These are phyloP conservation scores for Echeveria elegans DNA, from an alignment of 164 flowering plant species.

Conservation along the genomic window DNA sequence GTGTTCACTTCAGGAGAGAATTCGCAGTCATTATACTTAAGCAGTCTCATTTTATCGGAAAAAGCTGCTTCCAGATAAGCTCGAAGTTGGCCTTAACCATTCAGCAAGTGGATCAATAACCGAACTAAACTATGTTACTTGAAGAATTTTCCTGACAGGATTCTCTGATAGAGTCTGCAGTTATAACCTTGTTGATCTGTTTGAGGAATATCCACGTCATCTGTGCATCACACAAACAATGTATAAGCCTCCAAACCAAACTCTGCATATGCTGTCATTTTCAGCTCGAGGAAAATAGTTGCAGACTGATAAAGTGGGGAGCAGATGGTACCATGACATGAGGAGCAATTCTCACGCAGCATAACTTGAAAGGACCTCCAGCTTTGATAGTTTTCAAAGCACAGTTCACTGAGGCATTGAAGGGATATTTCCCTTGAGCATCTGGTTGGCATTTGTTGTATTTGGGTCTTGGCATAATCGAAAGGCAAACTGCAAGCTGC, in stretches of 20 bases:
- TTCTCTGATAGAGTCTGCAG: background rate
- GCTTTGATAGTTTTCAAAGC: slow-evolving; percentile 74
- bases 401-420: slow-evolving; percentile 82
- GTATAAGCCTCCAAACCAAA: background rate
- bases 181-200: slow-evolving; percentile 59
- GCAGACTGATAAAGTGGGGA: background rate
- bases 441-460: slow-evolving; percentile 98
- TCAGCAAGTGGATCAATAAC: background rate
- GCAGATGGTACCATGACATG: slow-evolving; percentile 77
- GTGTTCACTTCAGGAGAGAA: background rate
- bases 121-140: background rate
- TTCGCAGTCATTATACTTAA: no score
- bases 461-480: slow-evolving; percentile 90
- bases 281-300: background rate
- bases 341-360: slow-evolving; percentile 89
- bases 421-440: slow-evolving; percentile 78
- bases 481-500: slow-evolving; percentile 94
- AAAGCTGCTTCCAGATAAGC: background rate
- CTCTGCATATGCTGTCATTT: background rate
- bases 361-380: slow-evolving; percentile 88
- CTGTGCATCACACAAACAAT: slow-evolving; percentile 33
- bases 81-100: background rate
- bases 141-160: background rate
- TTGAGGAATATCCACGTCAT: slow-evolving; percentile 97
- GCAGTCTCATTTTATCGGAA: background rate